phyloP scores from a whole-genome alignment of 495 filamentous ascomycete species.

The Mycothermus thermophilus region DNA sequence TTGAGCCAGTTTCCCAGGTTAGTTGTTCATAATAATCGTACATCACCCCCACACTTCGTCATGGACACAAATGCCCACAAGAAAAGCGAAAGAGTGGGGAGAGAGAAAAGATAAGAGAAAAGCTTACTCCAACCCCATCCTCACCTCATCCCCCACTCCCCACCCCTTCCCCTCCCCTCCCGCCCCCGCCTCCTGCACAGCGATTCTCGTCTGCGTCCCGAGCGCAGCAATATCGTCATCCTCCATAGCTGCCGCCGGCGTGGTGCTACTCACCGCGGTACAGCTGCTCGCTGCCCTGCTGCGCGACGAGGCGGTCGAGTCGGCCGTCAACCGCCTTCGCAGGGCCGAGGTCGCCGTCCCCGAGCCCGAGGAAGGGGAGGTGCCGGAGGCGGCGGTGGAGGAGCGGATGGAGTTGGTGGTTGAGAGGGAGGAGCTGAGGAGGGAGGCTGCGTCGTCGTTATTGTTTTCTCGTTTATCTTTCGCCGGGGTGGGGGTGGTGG shows the following conservation, averaged over 20 bases:
- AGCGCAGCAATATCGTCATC: conserved; percentile 19
- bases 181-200: conserved; percentile 19
- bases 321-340: too few relatives aligned
- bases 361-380: conserved; percentile 5
- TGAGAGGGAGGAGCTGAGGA: conserved; percentile 19
- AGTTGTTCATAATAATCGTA: background rate
- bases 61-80: too few relatives aligned
- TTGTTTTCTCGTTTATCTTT: conserved; percentile 7
- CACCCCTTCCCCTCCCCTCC: conserved; percentile 18
- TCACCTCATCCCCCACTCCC: conserved; percentile 26
- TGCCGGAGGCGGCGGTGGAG: too few relatives aligned
- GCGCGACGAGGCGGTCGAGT: conserved; percentile 1
- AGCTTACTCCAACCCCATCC: conserved; percentile 24
- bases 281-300: conserved; percentile 12
- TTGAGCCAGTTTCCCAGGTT: background rate
- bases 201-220: conserved; percentile 15
- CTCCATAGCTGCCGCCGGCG: conserved; percentile 6
- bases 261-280: background rate
- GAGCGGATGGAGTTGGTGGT: conserved; percentile 12
- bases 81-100: too few relatives aligned
- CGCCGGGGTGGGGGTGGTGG: background rate
- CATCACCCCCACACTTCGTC: too few relatives aligned
- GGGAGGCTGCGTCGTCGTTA: conserved; percentile 15
- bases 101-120: background rate
- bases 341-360: conserved; percentile 12